Evolutionary conservation across 2,329 filamentous ascomycete genomes (phyloP), one percentile per base, ranked within the genome.

Genomic region (Nectriaceae sp.): DNA sequence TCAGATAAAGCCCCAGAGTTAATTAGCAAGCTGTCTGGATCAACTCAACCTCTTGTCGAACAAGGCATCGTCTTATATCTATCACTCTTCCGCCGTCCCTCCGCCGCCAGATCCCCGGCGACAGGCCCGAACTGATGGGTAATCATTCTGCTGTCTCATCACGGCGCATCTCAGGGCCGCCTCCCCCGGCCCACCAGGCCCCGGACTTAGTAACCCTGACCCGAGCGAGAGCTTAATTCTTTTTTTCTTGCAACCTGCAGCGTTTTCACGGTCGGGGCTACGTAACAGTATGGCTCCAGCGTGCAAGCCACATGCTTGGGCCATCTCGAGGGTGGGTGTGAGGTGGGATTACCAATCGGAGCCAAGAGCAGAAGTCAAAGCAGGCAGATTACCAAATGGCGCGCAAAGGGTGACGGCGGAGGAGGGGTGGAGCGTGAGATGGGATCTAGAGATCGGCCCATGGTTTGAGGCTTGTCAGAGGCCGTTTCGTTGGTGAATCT

Each of bases 261-360:
- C 33, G 8, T 16, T 10, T 16, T 36, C 33, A 36, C n/a, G 33
- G 16, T 5, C 16, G 16, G 16, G 33, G 10, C 8, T 8, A 8
- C 8, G 26, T 10, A 15, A 31, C 16, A n/a, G 33, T 11, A 11
- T 36, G 35, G 49, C 46, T 42, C 46, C 35, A 35, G 36, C 29
- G 33, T 54, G 48, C 18, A 39, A 21, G 40, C 42, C 44, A 52
- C 29, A 6, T 10, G 33, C 33, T 57, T 56, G 53, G 56, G 42
- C 54, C 40, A 56, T 55, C 42, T 49, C 11, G 38, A 20, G 21
- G 42, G 44, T 37, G 31, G 31, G 40, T 43, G n/a, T n/a, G 24
- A 13, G 6, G 24, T 29, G 33, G 16, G 33, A 55, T 63, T 63
- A 63, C 57, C 57, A 64, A 61, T 53, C 56, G 40, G 35, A 5